Percentiles rank a stretch among this genome's conserved stretches.
Conservation (phyloP, 768 basidiomycete genomes). For the Gymnopilus junonius region DNA sequence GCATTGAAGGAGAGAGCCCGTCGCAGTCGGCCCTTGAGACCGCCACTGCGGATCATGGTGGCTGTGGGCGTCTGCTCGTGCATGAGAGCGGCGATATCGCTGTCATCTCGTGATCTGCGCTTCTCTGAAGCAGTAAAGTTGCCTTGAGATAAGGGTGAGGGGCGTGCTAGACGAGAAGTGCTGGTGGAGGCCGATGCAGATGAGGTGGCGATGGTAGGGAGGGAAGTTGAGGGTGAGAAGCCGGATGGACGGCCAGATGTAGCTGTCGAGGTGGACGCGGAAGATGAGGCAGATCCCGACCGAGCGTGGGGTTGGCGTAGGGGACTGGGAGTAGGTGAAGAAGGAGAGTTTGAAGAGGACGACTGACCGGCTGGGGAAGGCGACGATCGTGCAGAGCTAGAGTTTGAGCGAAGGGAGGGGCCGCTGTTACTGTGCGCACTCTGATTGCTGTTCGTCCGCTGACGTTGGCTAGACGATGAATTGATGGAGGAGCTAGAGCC, state of each 20-base stretch:
- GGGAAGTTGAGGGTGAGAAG: conserved; percentile 24
- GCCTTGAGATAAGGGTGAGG: conserved; percentile 75
- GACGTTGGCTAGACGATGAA: conserved; percentile 63
- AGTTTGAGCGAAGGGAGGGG: conserved; percentile 35
- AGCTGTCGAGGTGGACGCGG: conserved; percentile 47
- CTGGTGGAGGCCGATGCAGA: conserved; percentile 40
- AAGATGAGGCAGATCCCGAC: conserved; percentile 49
- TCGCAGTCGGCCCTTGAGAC: conserved; percentile 78
- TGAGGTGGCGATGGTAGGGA: conserved; percentile 38
- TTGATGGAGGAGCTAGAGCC: conserved; percentile 80
- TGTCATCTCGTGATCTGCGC: conserved; percentile 80
- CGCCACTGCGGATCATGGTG: conserved; percentile 57
- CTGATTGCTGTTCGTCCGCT: conserved; percentile 74
- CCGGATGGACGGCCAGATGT: conserved; percentile 32
- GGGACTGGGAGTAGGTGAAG: conserved; percentile 13
- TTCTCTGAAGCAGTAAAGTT: conserved; percentile 67
- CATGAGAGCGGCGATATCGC: conserved; percentile 63
- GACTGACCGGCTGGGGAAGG: conserved; percentile 22
- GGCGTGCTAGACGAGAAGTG: conserved; percentile 48
- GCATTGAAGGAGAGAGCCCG: conserved; percentile 72
- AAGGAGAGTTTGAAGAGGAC: not conserved
- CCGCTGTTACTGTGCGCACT: conserved; percentile 52
- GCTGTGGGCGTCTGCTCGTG: conserved; percentile 42
- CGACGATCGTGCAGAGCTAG: conserved; percentile 32
- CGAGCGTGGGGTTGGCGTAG: conserved; percentile 21